Conservation (phyloP, 148 eudicot species). For the Cornus kousa region DNA sequence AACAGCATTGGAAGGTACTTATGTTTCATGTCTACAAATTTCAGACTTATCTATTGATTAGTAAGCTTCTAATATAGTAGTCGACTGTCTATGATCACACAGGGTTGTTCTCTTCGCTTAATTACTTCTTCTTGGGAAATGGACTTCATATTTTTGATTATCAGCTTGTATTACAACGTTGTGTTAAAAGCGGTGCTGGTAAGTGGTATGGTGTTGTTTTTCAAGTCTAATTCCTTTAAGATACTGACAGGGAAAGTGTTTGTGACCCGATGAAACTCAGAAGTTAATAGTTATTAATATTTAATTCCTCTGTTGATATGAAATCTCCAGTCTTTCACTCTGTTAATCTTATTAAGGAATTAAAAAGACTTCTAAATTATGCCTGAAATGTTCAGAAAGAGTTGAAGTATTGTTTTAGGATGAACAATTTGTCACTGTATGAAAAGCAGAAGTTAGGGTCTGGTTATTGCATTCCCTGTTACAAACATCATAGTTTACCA, state of each 20-base stretch:
- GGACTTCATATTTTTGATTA: constrained; percentile 67
- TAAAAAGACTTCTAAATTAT: neutral
- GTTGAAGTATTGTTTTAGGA: neutral
- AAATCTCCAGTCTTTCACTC: neutral
- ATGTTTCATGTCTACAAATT: constrained; percentile 11
- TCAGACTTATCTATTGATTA: constrained; percentile 1
- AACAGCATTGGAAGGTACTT: constrained; percentile 65
- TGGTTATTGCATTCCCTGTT: neutral
- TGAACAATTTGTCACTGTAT: neutral
- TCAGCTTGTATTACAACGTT: constrained; percentile 63
- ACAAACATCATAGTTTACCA: neutral
- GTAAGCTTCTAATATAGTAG: constrained; percentile 4
- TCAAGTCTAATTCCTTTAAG: neutral
- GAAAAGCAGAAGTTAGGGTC: neutral
- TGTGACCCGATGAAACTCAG: neutral
- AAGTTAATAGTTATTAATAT: neutral
- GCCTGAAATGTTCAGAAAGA: constrained; percentile 6
- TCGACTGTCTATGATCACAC: constrained; percentile 23
- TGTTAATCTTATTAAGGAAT: neutral
- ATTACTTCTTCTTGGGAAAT: constrained; percentile 62
- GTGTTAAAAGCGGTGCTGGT: constrained; percentile 62
- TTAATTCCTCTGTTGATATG: constrained; percentile 1
- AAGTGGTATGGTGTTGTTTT: constrained; percentile 19
- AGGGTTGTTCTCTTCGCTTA: constrained; percentile 84
- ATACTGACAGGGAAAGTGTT: neutral